Base-by-base conservation (phyloP, 768 basidiomycete genomes). In the Collybia nuda region DNA sequence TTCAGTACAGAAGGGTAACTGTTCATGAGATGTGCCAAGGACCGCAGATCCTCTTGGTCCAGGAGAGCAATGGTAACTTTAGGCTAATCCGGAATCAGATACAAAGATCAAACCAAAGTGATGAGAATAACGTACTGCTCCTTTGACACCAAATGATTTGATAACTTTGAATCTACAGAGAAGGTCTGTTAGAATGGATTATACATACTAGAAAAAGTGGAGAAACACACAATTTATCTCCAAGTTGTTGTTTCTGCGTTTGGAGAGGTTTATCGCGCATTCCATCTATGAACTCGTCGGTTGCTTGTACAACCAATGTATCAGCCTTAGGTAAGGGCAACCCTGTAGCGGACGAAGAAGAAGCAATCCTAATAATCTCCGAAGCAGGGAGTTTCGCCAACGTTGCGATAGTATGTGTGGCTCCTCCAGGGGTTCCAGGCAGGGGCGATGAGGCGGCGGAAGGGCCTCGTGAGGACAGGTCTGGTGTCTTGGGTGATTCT, bases 11-110 rank as follows among this genome's bases (percentile, higher is more conserved):
- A 69, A 9, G 90, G 88, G 65, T 90, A 93, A 63, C 89, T 89
- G 66, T 92, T 89, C 85, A 91, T 85, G 38, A 95, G 77, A 64
- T 92, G 90, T 5, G 90, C 87, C 41, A 95, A 78, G 4, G 90
- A 75, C 38, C 87, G 81, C 19, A 95, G 77, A 61, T 96, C 93
- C 52, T 94, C 93, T 58, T 86, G 78, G 60, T 95, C 91, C 53
- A 96, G 71, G 7, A 94, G 77, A 4, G 79, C 72, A 58, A 97
- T 90, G 1, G 93, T 94, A 54, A 92, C 71, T 64, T 93, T 93
- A 44, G 91, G 89, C 84, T 90, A 57, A 36, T 19, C 8, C 38
- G 29, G 56, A 46, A 41, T 12, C 37, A 24, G 47, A 23, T 6
- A 56, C 17, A 28, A 32, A 32, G 12, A 14, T 23, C 11, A 12